Conservation (phyloP, 2,329 filamentous ascomycete species). For the Trichoderma guizhouense region DNA sequence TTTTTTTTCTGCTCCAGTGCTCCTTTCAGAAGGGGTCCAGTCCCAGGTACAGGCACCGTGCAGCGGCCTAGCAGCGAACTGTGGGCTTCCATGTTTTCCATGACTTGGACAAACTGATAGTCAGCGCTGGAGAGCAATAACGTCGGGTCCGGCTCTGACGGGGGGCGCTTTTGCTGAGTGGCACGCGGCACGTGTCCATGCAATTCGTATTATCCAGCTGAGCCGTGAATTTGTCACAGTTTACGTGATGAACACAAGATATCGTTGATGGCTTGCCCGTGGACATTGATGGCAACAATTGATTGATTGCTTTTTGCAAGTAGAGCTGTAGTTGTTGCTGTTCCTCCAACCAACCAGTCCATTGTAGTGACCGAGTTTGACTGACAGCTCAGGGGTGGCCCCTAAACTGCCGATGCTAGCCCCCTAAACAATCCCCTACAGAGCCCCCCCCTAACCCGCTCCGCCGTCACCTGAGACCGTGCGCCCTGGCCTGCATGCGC, state of each 20-base stretch:
- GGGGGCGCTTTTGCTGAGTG: not conserved
- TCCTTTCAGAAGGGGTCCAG: not conserved
- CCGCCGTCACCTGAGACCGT: conserved; percentile 13
- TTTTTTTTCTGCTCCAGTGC: not conserved
- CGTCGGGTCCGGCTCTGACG: not conserved
- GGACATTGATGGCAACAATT: not conserved
- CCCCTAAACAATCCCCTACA: not conserved
- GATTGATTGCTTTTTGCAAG: not conserved
- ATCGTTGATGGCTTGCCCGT: not conserved
- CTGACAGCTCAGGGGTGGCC: not conserved
- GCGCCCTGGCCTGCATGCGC: not conserved
- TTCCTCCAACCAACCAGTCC: not conserved
- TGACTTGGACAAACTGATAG: not conserved
- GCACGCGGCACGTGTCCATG: conserved; percentile 1
- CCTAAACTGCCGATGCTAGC: conserved; percentile 9
- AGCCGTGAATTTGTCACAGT: not conserved
- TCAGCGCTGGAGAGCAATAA: not conserved
- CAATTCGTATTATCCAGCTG: not conserved
- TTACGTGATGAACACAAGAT: not conserved
- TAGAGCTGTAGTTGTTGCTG: not conserved
- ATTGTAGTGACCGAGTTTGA: not conserved
- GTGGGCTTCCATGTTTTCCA: not conserved
- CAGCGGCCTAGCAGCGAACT: not conserved
- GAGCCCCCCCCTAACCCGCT: not conserved
- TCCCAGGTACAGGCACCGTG: conserved; percentile 12